A percentile compares a stretch with the other conserved stretches of the same genome.
Evolutionary conservation across 176 grass and related monocot genomes (phyloP).

Genomic region (Carex scoparia): DNA sequence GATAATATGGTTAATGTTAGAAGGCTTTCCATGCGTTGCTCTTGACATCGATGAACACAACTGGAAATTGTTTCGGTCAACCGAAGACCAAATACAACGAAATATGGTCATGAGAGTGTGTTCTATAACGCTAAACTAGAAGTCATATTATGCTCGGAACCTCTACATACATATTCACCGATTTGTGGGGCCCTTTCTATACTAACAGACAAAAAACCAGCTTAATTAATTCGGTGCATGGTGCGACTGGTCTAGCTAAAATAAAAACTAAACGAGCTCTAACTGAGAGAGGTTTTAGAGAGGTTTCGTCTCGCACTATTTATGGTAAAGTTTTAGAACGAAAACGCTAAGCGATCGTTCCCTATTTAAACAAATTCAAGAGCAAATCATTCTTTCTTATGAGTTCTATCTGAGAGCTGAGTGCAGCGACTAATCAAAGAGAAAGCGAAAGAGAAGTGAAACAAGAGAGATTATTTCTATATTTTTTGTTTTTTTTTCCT

Average conservation of each 20-base stretch:
- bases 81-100: neutral
- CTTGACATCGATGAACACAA: neutral
- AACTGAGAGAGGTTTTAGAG: constrained; percentile 25
- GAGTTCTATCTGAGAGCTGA: neutral
- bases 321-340: constrained; percentile 11
- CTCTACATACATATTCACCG: neutral
- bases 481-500: neutral
- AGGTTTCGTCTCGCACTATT: constrained; percentile 13
- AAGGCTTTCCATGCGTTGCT: neutral
- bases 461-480: neutral
- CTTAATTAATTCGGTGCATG: neutral
- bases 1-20: neutral
- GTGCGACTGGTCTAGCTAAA: neutral
- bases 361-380: constrained; percentile 14
- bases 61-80: neutral
- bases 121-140: neutral
- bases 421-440: neutral
- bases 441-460: neutral
- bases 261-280: neutral
- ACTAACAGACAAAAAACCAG: neutral
- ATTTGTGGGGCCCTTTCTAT: neutral
- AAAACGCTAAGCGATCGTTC: neutral
- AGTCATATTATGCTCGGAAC: neutral
- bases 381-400: neutral
- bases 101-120: neutral